These are phyloP conservation scores for Colletotrichum falcatum DNA, from an alignment of 2,329 filamentous ascomycete genomes.

Conservation along the genomic window DNA sequence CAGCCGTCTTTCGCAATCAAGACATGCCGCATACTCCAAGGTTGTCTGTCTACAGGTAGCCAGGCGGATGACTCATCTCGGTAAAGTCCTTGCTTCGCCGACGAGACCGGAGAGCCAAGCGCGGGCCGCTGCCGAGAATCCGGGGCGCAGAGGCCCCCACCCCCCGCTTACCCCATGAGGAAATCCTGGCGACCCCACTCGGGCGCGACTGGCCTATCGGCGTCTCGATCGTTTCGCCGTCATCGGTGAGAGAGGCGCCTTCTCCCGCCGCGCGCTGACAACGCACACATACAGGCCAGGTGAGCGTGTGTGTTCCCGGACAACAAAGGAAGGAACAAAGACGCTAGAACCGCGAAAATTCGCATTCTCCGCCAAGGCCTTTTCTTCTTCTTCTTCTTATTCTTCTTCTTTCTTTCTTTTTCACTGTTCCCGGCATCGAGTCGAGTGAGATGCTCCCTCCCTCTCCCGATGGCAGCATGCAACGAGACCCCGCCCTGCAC, in stretches of 20 bases:
- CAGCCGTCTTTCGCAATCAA: too few species aligned
- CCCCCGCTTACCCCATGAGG: slow-evolving; percentile 13
- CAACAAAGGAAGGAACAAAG: neutral
- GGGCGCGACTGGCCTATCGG: slow-evolving; percentile 28
- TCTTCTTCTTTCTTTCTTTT: neutral
- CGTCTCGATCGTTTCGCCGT: slow-evolving; percentile 40
- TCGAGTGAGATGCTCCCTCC: slow-evolving; percentile 12
- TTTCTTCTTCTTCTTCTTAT: neutral
- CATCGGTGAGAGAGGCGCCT: slow-evolving; percentile 21
- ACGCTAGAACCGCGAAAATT: neutral
- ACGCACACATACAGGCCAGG: neutral
- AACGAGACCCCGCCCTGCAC: slow-evolving; percentile 34
- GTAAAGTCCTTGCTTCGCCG: slow-evolving; percentile 34
- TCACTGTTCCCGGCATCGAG: slow-evolving; percentile 15
- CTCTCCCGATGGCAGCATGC: slow-evolving; percentile 28
- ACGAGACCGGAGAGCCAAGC: slow-evolving; percentile 38
- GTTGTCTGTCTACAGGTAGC: too few species aligned
- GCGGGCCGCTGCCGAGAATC: slow-evolving; percentile 29
- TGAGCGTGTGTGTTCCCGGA: neutral
- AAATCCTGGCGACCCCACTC: slow-evolving; percentile 17
- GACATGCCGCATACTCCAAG: too few species aligned
- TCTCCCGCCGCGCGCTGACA: slow-evolving; percentile 23
- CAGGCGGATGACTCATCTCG: slow-evolving; percentile 35
- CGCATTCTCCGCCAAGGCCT: neutral
- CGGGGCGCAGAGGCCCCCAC: slow-evolving; percentile 10